Evolutionary conservation across 2,329 filamentous ascomycete species (phyloP).

Genomic region (Diaporthe citriasiana): DNA sequence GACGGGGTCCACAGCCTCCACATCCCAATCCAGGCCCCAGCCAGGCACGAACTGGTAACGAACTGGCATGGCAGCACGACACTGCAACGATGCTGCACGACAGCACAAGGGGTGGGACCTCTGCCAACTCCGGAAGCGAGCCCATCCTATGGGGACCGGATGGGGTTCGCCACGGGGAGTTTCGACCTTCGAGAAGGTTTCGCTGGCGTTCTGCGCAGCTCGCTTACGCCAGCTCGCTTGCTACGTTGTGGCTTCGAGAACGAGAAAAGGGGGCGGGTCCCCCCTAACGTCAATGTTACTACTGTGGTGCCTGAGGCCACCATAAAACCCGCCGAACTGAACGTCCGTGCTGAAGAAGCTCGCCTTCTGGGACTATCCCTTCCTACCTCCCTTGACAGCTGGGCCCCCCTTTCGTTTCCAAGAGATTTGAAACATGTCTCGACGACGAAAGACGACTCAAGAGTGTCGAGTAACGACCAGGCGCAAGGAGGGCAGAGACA

Average conservation of each 20-base stretch:
- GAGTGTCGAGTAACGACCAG: conserved; percentile 9
- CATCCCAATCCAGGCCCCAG: conserved; percentile 2
- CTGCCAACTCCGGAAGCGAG: conserved; percentile 23
- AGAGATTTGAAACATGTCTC: conserved; percentile 38
- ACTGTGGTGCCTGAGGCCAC: conserved; percentile 25
- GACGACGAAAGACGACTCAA: conserved; percentile 33
- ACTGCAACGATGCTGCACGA: conserved; percentile 9
- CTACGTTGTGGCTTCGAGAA: conserved; percentile 20
- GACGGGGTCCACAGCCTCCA: conserved; percentile 1
- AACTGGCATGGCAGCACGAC: neutral
- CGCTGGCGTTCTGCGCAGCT: conserved; percentile 36
- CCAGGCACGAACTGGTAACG: conserved; percentile 30
- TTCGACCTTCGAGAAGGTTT: conserved; percentile 39
- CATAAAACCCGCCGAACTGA: neutral
- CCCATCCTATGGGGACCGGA: neutral
- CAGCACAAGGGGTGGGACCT: neutral
- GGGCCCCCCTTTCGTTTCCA: conserved; percentile 12
- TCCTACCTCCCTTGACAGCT: conserved; percentile 25
- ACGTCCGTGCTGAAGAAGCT: conserved; percentile 15
- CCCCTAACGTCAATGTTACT: neutral
- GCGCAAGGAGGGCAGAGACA: neutral
- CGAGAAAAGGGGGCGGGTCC: conserved; percentile 39
- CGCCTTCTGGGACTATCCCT: conserved; percentile 30
- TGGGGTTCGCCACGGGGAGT: conserved; percentile 10
- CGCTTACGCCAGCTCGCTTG: conserved; percentile 27